Conservation (phyloP, 2,329 filamentous ascomycete species). For the Aspergillus udagawae region DNA sequence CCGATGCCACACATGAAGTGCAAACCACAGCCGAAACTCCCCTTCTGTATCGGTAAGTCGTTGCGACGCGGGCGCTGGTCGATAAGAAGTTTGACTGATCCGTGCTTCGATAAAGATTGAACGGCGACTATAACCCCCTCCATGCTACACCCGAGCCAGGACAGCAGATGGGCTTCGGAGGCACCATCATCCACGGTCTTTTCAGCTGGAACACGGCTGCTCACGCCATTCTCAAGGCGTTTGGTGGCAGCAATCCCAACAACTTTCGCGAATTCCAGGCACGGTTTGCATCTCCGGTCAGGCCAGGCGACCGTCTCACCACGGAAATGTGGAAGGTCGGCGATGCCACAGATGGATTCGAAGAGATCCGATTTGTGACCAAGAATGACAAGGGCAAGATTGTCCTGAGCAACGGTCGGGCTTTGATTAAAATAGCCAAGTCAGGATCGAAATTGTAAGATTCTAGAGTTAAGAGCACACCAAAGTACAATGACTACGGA, state of each 20-base stretch:
- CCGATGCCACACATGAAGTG: constrained; percentile 66
- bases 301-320: constrained; percentile 75
- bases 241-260: constrained; percentile 72
- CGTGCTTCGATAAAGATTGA: constrained; percentile 55
- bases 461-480: neutral
- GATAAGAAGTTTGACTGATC: neutral
- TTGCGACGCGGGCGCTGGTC: neutral
- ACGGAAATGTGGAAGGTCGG: constrained; percentile 80
- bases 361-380: constrained; percentile 79
- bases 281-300: constrained; percentile 79
- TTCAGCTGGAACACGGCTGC: constrained; percentile 80
- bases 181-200: constrained; percentile 82
- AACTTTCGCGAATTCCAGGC: constrained; percentile 88
- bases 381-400: constrained; percentile 77
- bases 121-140: constrained; percentile 92
- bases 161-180: constrained; percentile 85
- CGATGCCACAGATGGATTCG: constrained; percentile 57
- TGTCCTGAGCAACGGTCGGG: constrained; percentile 80
- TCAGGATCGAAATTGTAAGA: neutral
- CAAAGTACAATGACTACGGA: neutral
- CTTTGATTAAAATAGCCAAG: constrained; percentile 63
- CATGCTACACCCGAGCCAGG: constrained; percentile 84
- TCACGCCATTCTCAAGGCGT: constrained; percentile 66
- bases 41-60: constrained; percentile 62
- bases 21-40: constrained; percentile 70